Evolutionary conservation across 116 monocot species (phyloP), one percentile per base, ranked within the genome.

Genomic region (Dioscorea cayenensis): DNA sequence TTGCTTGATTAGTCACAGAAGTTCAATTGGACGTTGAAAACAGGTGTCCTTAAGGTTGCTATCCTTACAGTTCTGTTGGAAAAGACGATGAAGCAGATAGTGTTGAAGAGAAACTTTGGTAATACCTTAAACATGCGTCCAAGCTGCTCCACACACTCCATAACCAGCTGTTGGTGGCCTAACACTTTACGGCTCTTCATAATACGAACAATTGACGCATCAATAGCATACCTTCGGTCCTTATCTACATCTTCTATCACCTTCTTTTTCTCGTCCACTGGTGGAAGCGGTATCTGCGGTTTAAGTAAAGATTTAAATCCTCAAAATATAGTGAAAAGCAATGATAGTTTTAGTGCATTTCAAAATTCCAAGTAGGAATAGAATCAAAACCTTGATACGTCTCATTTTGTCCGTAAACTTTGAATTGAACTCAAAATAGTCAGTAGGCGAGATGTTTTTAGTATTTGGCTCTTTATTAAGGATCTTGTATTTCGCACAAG

Each of bases 221-320:
- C 99, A 75, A 99, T 99, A 11, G 99, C 94, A 82, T 94, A 91
- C 65, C 94, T 82, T 58, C 99, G 67, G 60, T 94, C 99, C 78
- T 99, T 99, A 66, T 99, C 94, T 28, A 94, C 99, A 80, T 99
- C 99, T 84, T 99, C 99, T 52, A 94, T 85, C n/a, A 99, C 94
- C 58, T 99, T 99, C 75, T 99, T 99, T 74, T 94, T 99, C 78
- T 99, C 99, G 74, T 99, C 94, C 22, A 94, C 91, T 14, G 94
- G 93, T 58, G 99, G 99, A 4, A 91, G 83, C 69, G 93, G 94
- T 75, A 99, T 89, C 97, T 99, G 66, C 66, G 71, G 37, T 58
- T 65, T 28, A 28, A 20, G 25, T 14, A 22, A 38, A 14, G 5
- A 28, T 67, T 48, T 14, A 37, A 48, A 72, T 5, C 4, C 65